These are phyloP conservation scores for Dalbergia cochinchinensis DNA, from an alignment of 306 rosid species.

Conservation along the genomic window DNA sequence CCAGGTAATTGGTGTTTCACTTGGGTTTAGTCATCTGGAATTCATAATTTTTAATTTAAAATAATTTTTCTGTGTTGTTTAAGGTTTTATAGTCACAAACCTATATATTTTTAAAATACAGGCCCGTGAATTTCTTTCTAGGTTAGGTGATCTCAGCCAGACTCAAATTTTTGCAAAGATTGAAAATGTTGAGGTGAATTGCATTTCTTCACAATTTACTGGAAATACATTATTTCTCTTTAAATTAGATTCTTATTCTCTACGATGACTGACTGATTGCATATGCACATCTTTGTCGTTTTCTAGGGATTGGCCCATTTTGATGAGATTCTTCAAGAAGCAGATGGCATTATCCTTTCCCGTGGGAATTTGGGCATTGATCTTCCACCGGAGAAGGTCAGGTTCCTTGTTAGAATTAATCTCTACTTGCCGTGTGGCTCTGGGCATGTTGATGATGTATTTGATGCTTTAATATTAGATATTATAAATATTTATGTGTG, in stretches of 20 bases:
- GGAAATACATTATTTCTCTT: constrained; percentile 12
- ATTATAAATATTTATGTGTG: constrained; percentile 18
- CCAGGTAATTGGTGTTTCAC: constrained; percentile 60
- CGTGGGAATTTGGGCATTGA: constrained; percentile 97
- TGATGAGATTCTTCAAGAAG: constrained; percentile 93
- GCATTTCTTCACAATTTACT: constrained; percentile 31
- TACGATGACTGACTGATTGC: constrained; percentile 21
- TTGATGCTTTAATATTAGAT: background rate
- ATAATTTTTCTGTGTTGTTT: constrained; percentile 28
- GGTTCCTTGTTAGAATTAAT: constrained; percentile 37
- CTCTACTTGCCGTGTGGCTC: constrained; percentile 19
- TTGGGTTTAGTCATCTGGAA: constrained; percentile 25
- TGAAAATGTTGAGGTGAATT: constrained; percentile 84
- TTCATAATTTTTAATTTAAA: constrained; percentile 18
- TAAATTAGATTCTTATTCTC: constrained; percentile 29
- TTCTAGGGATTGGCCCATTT: constrained; percentile 87
- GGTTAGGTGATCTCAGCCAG: constrained; percentile 75
- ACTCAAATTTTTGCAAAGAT: constrained; percentile 95
- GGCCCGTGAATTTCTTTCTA: constrained; percentile 88
- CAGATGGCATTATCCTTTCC: constrained; percentile 91
- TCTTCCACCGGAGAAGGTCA: constrained; percentile 98
- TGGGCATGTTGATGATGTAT: constrained; percentile 17
- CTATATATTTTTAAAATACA: constrained; percentile 43
- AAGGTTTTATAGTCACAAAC: constrained; percentile 26
- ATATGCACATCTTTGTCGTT: constrained; percentile 32